These are phyloP conservation scores for Naganishia friedmannii DNA, from an alignment of 768 basidiomycete genomes.

Conservation along the genomic window DNA sequence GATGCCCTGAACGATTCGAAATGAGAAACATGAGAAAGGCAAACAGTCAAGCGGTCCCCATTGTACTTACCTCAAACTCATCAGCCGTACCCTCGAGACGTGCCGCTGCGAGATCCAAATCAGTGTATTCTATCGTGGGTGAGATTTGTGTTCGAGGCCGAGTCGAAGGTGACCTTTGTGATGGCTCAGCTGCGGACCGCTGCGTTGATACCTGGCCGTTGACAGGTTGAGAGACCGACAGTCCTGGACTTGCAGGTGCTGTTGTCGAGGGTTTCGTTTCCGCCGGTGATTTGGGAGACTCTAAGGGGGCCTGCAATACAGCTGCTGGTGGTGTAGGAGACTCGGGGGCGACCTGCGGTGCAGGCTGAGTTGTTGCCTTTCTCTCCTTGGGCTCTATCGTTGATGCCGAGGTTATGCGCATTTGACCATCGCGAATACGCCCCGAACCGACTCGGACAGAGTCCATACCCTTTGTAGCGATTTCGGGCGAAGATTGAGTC, in stretches of 20 bases:
- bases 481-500: conserved; percentile 13
- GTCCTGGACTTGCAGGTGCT: neutral
- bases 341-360: neutral
- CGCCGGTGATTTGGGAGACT: neutral
- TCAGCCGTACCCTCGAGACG: conserved; percentile 59
- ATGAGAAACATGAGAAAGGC: neutral
- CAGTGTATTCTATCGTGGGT: conserved; percentile 55
- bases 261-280: neutral
- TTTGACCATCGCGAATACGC: neutral
- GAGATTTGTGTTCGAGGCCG: neutral
- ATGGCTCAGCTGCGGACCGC: neutral
- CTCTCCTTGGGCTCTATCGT: neutral
- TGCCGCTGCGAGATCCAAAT: conserved; percentile 65
- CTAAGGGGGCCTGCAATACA: neutral
- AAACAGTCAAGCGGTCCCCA: neutral
- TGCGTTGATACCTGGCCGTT: neutral
- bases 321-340: neutral
- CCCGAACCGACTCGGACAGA: conserved; percentile 1
- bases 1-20: conserved; percentile 58
- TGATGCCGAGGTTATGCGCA: conserved; percentile 12
- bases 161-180: neutral
- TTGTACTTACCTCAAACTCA: conserved; percentile 64
- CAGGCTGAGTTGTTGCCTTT: neutral
- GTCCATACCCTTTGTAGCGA: conserved; percentile 9
- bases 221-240: neutral